A percentile compares a stretch with the other conserved stretches of the same genome.
Evolutionary conservation across 1,284 basidiomycete species (phyloP).

Genomic region (Schizopora paradoxa): DNA sequence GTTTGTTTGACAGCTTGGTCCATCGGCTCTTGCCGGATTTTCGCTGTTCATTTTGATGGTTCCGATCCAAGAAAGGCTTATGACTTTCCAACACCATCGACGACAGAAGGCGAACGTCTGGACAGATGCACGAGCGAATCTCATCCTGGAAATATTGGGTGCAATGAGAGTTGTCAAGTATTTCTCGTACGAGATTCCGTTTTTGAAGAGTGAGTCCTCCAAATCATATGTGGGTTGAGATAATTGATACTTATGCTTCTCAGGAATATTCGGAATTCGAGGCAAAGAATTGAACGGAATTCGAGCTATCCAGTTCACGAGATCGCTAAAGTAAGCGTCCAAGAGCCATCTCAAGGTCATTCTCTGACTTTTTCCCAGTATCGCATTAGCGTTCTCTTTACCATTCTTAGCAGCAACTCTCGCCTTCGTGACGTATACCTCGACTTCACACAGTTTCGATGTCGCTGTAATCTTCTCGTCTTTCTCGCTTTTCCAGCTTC

Average conservation of each 20-base stretch:
- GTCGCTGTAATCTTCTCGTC: slow-evolving; percentile 66
- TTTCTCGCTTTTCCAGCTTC: slow-evolving; percentile 62
- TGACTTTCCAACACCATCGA: slow-evolving; percentile 61
- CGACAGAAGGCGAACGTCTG: slow-evolving; percentile 59
- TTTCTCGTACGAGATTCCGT: slow-evolving; percentile 66
- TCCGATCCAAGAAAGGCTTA: slow-evolving; percentile 67
- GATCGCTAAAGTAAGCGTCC: slow-evolving; percentile 50
- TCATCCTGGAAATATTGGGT: slow-evolving; percentile 62
- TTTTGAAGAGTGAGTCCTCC: slow-evolving; percentile 46
- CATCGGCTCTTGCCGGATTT: slow-evolving; percentile 74
- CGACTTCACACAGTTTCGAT: slow-evolving; percentile 49
- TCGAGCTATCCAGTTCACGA: slow-evolving; percentile 53
- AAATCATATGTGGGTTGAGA: slow-evolving; percentile 4
- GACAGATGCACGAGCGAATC: slow-evolving; percentile 66
- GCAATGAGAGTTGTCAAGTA: slow-evolving; percentile 76
- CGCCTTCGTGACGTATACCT: slow-evolving; percentile 69
- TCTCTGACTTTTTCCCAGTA: slow-evolving; percentile 28
- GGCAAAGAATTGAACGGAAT: slow-evolving; percentile 51
- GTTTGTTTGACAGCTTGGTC: slow-evolving; percentile 52
- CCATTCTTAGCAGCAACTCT: slow-evolving; percentile 72
- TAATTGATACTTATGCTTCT: neutral
- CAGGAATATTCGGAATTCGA: slow-evolving; percentile 52
- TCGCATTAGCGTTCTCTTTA: slow-evolving; percentile 33
- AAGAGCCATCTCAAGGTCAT: neutral
- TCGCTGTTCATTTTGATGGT: slow-evolving; percentile 64